Evolutionary conservation across 129 eudicot species (phyloP).

Genomic region (Chrysanthemum seticuspe): DNA sequence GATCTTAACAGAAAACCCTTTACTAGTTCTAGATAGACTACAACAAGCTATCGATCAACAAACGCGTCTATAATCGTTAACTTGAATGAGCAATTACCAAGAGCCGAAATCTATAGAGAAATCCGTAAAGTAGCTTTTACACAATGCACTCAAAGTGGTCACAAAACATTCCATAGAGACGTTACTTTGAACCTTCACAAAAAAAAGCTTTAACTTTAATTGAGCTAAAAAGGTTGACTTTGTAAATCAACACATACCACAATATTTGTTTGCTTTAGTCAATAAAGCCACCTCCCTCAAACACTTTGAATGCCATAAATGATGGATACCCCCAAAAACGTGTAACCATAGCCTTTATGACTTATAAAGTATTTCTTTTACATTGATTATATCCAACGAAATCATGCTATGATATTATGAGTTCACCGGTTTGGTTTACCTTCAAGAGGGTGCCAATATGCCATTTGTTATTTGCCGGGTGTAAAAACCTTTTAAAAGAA

Average conservation of each 20-base stretch:
- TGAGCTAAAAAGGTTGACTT: conserved; percentile 31
- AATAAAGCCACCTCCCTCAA: conserved; percentile 28
- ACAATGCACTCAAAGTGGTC: conserved; percentile 32
- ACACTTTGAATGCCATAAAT: conserved; percentile 34
- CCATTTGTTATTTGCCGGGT: too few species aligned
- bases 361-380: background rate
- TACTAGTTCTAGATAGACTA: background rate
- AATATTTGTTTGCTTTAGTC: conserved; percentile 20
- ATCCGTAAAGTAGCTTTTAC: conserved; percentile 21
- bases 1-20: background rate
- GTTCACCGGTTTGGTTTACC: background rate
- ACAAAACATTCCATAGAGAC: conserved; percentile 36
- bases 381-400: too few species aligned
- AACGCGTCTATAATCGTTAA: background rate
- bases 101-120: conserved; percentile 10
- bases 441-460: background rate
- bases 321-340: conserved; percentile 26
- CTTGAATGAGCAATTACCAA: conserved; percentile 10
- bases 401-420: too few species aligned
- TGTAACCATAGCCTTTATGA: conserved; percentile 15
- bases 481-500: too few species aligned
- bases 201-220: conserved; percentile 24
- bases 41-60: background rate
- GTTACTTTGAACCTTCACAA: conserved; percentile 27
- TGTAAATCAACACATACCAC: conserved; percentile 7